Evolutionary conservation across 2,329 filamentous ascomycete genomes (phyloP), one percentile per base, ranked within the genome.

Genomic region (Sporothrix schenckii): DNA sequence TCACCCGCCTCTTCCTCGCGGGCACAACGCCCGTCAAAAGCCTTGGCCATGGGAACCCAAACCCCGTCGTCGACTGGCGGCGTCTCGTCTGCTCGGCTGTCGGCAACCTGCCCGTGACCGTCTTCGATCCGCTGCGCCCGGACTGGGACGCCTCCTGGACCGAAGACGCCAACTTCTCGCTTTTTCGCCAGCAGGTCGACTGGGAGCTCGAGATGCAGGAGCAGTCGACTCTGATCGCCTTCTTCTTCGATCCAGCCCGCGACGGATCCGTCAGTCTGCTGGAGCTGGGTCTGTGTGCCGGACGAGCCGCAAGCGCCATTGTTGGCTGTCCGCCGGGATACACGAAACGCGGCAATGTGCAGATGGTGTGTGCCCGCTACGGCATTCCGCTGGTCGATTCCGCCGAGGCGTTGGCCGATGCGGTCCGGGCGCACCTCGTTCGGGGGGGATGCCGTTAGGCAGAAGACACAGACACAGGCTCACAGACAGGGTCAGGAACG

Each of bases 171-270:
- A 76, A 78, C 0, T 83, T 83, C 70, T 72, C 73, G 2, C 81
- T 79, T 0, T 90, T 86, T 77, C 77, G 77, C 10, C 77, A 83
- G 52, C 89, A 91, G 76, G 82, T 87, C 0, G 77, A 82, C 41
- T 91, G 89, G 88, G 89, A 91, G 79, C 80, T 90, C 1, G 80
- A 83, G 19, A 86, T 82, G 77, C 84, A 87, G 73, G 83, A 86
- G 16, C 72, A 73, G 1, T 85, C 86, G 0, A 81, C 84, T 73
- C 75, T 90, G 5, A 79, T 90, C 7, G 84, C 85, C 30, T 80
- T 90, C 69, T 88, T 85, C 76, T 87, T 90, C 70, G 82, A 86
- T 60, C 79, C 81, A 1, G 78, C 73, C 2, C 87, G 85, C 0
- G 79, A 81, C 61, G 86, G 87, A 9, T 85, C 86, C 1, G 81